Evolutionary conservation across 2,329 filamentous ascomycete species (phyloP), one percentile per base, ranked within the genome.

Genomic region (Trichoderma polysporum): DNA sequence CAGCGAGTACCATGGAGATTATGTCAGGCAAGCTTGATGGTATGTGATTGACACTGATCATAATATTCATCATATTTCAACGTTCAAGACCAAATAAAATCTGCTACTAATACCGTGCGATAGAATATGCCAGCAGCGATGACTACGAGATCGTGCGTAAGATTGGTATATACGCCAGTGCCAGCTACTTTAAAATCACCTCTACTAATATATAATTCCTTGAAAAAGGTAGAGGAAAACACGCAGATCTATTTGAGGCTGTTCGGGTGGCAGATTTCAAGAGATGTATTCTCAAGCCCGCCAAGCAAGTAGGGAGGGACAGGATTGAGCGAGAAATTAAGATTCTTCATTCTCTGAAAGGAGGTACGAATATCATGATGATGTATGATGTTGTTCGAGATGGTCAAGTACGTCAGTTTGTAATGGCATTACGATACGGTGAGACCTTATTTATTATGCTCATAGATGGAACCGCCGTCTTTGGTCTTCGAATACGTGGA

Each of bases 241-340:
- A 99, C 83, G 97, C 94, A 8, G 95, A 99, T 79, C 95, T 99
- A 22, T 99, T 99, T 76, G 95, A 99, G 80, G 96, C 95, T 74
- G 97, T 99, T 84, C 99, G 99, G 78, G 89, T 99, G 69, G 93
- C 96, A 81, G 98, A 99, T 85, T 98, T 98, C 82, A 94, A 99
- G 82, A 98, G 98, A 87, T 99, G 95, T 81, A 96, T 99, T 78
- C 93, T 99, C 88, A 99, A 99, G 84, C 95, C 99, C 67, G 87
- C 99, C 74, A 99, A 99, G 85, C 95, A 95, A 4, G 96, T 99
- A 67, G 99, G 99, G 89, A 99, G 99, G 91, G 98, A 98, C 94
- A 98, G 99, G 90, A 99, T 99, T 79, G 99, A 99, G 91, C 89
- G 95, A 77, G 95, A 99, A 82, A 99, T 99, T 88, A 99, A 99